Conservation (phyloP, 805 yeast species). For the Cyberlindnera nakhonratchasimensis region DNA sequence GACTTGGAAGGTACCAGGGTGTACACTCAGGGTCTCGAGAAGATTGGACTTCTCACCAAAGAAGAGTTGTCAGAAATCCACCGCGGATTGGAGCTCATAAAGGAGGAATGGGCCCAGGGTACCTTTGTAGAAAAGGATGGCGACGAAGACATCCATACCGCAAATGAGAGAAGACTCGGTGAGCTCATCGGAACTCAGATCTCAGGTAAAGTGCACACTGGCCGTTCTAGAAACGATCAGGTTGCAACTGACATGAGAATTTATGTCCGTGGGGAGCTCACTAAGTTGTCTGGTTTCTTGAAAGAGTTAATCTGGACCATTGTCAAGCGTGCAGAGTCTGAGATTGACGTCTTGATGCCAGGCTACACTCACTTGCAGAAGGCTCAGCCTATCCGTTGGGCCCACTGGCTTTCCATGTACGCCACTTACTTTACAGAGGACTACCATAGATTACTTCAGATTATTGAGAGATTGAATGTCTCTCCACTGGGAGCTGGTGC, state of each 20-base stretch:
- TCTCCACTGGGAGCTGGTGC: conserved; percentile 98
- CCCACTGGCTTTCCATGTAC: conserved; percentile 93
- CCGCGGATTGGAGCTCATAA: conserved; percentile 68
- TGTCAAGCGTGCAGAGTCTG: conserved; percentile 71
- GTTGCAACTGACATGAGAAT: conserved; percentile 99
- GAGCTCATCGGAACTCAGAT: conserved; percentile 91
- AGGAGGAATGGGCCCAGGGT: conserved; percentile 75
- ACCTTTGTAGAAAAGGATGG: conserved; percentile 74
- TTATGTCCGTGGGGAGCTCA: conserved; percentile 76
- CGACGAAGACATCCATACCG: conserved; percentile 98
- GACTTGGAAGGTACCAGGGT: conserved; percentile 93
- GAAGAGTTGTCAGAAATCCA: conserved; percentile 82
- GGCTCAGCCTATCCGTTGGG: conserved; percentile 99
- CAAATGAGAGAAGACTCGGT: conserved; percentile 96
- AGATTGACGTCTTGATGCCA: conserved; percentile 93
- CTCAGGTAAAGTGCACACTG: conserved; percentile 99
- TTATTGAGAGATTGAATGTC: conserved; percentile 76
- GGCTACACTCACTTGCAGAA: conserved; percentile 98
- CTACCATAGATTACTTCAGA: conserved; percentile 76
- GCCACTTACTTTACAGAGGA: conserved; percentile 95
- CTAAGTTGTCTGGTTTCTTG: conserved; percentile 51
- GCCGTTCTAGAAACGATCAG: conserved; percentile 97
- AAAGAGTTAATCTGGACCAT: conserved; percentile 65
- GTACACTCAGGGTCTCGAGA: conserved; percentile 81
- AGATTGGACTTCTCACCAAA: conserved; percentile 67